Conservation (phyloP, 2,329 filamentous ascomycete species). For the Fusarium globosum region DNA sequence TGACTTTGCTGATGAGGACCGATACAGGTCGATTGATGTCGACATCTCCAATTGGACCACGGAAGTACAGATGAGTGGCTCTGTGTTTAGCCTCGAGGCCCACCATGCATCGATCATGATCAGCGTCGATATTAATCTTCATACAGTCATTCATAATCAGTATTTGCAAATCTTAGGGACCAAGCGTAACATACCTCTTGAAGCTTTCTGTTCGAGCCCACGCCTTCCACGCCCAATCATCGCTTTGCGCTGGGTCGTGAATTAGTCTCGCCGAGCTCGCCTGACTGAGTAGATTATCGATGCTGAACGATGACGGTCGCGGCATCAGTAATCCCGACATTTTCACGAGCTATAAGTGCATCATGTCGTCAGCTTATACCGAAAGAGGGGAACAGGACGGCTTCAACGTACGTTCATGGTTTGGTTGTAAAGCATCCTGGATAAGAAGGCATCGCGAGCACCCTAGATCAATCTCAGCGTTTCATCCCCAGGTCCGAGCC, state of each 20-base stretch:
- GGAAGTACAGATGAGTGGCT: background rate
- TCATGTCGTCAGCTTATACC: fast-evolving
- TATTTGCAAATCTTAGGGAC: fast-evolving
- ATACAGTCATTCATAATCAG: fast-evolving
- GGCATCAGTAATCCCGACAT: background rate
- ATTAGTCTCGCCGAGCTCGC: background rate
- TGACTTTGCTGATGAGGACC: background rate
- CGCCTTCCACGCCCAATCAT: conserved; percentile 3
- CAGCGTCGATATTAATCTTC: background rate
- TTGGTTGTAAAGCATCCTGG: background rate
- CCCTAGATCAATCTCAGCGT: background rate
- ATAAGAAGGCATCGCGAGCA: background rate
- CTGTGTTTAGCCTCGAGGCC: background rate
- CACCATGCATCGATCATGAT: conserved; percentile 10
- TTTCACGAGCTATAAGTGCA: background rate
- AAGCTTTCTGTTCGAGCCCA: conserved; percentile 7
- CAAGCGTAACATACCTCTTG: background rate
- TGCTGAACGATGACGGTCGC: background rate
- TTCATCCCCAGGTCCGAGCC: fast-evolving
- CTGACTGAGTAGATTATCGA: background rate
- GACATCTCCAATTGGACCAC: conserved; percentile 4
- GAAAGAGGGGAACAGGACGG: fast-evolving
- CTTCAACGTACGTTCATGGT: background rate
- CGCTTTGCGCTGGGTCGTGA: background rate
- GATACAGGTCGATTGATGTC: background rate